Conservation (phyloP, 768 basidiomycete species). For the Lentinula boryana region DNA sequence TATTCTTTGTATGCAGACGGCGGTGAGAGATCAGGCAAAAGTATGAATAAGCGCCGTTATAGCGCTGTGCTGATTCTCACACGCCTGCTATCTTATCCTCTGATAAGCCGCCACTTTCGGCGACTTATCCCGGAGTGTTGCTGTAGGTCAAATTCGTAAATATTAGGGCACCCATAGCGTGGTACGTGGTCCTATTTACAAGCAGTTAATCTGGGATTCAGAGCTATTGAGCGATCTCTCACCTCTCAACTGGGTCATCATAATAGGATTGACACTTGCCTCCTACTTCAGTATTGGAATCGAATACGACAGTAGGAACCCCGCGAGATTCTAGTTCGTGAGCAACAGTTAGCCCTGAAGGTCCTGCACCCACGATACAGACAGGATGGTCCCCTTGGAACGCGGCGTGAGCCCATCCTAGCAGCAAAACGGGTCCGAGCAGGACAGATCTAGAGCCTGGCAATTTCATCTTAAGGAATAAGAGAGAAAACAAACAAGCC, state of each 20-base stretch:
- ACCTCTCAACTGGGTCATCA: not conserved
- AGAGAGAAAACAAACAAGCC: too few species aligned
- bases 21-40: too few species aligned
- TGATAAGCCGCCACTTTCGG: too few species aligned
- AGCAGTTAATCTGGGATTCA: too few species aligned
- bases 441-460: not conserved
- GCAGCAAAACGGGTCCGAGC: not conserved
- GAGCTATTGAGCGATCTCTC: not conserved
- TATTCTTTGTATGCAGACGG: too few species aligned
- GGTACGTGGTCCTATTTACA: not conserved
- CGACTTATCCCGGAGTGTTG: too few species aligned
- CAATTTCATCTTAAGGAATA: not conserved
- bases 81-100: too few species aligned
- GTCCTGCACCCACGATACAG: slow-evolving; percentile 5
- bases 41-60: too few species aligned
- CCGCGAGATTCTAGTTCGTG: slow-evolving; percentile 1
- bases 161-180: slow-evolving; percentile 6
- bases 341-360: slow-evolving; percentile 1
- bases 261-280: slow-evolving; percentile 7
- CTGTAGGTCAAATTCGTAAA: slow-evolving; percentile 4
- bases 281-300: not conserved
- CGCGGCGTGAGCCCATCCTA: not conserved
- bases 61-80: too few species aligned
- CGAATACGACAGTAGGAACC: not conserved
- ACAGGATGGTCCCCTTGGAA: slow-evolving; percentile 6